These are phyloP conservation scores for Hyphopichia wangnamkhiaoensis DNA, from an alignment of 1,139 yeast species.

Conservation along the genomic window DNA sequence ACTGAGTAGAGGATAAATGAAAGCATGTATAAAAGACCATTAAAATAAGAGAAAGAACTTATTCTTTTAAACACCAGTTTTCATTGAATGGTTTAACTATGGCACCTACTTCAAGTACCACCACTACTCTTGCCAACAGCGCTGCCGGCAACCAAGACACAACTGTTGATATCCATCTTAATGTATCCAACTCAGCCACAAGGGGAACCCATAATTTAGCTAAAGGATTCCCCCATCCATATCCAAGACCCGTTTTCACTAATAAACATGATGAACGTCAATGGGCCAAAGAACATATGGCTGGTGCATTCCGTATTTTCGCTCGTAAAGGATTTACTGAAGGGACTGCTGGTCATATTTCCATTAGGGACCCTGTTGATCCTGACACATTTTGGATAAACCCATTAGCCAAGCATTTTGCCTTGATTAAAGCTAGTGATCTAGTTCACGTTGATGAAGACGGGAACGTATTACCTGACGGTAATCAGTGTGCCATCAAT, in stretches of 20 bases:
- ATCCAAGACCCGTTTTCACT: slow-evolving; percentile 50
- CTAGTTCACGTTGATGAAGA: slow-evolving; percentile 75
- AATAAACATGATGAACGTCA: slow-evolving; percentile 54
- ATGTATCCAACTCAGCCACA: slow-evolving; percentile 56
- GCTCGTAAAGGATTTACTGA: slow-evolving; percentile 74
- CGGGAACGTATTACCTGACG: slow-evolving; percentile 67
- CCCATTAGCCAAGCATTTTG: slow-evolving; percentile 73
- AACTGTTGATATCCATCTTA: slow-evolving; percentile 9
- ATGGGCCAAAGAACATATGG: slow-evolving; percentile 74
- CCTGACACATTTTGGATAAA: slow-evolving; percentile 76
- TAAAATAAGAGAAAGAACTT: too few relatives aligned
- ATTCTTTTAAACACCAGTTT: too few relatives aligned
- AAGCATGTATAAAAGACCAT: too few relatives aligned
- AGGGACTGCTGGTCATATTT: slow-evolving; percentile 79
- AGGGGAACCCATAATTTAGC: slow-evolving; percentile 53
- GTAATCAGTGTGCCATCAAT: slow-evolving; percentile 65
- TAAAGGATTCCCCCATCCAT: slow-evolving; percentile 50
- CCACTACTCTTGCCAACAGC: slow-evolving; percentile 10
- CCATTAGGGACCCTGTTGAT: slow-evolving; percentile 74
- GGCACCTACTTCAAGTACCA: too few relatives aligned
- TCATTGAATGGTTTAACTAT: too few relatives aligned
- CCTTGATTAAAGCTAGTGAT: slow-evolving; percentile 66
- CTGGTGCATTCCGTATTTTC: slow-evolving; percentile 78
- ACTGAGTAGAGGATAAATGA: too few relatives aligned
- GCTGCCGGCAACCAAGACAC: too few relatives aligned